Conservation (phyloP, 768 basidiomycete species). For the Leccinellum rugosiceps region DNA sequence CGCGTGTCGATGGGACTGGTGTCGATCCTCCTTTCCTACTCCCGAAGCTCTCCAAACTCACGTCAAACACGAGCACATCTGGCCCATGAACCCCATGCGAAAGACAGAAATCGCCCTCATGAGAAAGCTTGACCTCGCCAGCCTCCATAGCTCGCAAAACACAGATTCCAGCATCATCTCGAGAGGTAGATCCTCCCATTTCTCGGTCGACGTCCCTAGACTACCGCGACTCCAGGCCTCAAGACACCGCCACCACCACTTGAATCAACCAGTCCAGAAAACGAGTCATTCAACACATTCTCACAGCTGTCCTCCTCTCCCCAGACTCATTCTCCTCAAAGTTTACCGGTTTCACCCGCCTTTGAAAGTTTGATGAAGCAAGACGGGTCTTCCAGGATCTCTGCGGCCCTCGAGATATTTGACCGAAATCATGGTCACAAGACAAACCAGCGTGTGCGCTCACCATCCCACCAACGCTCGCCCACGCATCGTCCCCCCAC, state of each 20-base stretch:
- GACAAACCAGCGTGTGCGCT: neutral
- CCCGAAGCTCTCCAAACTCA: slow-evolving; percentile 43
- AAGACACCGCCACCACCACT: slow-evolving; percentile 3
- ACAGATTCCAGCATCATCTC: slow-evolving; percentile 12
- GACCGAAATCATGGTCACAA: slow-evolving; percentile 13
- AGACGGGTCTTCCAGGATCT: slow-evolving; percentile 1
- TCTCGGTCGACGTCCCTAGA: neutral
- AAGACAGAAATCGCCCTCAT: slow-evolving; percentile 44
- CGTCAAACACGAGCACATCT: slow-evolving; percentile 47
- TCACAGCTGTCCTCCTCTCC: slow-evolving; percentile 23
- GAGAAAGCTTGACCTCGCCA: slow-evolving; percentile 37
- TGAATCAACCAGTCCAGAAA: neutral
- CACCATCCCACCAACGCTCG: slow-evolving; percentile 2
- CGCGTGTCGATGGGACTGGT: slow-evolving; percentile 55
- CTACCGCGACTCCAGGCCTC: slow-evolving; percentile 9
- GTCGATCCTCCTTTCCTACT: slow-evolving; percentile 39
- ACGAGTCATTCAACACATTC: slow-evolving; percentile 13
- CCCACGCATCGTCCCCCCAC: slow-evolving; percentile 15
- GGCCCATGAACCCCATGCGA: slow-evolving; percentile 39
- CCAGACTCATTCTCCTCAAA: slow-evolving; percentile 7
- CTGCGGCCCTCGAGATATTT: slow-evolving; percentile 18
- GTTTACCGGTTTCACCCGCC: slow-evolving; percentile 19
- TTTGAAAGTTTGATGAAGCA: slow-evolving; percentile 17
- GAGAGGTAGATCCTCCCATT: slow-evolving; percentile 16
- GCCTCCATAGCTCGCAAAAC: slow-evolving; percentile 17